Base-by-base conservation (phyloP, 108 stramenopile genomes). In the Cylindrotheca closterium region DNA sequence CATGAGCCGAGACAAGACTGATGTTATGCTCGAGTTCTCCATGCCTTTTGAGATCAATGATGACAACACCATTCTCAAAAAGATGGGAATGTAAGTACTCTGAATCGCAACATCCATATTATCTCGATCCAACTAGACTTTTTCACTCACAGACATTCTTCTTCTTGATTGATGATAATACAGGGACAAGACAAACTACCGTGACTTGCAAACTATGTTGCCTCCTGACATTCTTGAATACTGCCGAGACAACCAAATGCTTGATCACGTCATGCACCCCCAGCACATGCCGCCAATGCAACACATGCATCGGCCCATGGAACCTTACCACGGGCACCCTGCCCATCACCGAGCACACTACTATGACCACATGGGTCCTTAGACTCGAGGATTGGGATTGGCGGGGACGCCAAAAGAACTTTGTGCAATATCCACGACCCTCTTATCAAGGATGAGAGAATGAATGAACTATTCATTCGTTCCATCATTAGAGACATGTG, bases 11-110 rank as follows among this genome's bases (percentile, higher is more conserved):
- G 86, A 96, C 62, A 78, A 82, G 22, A 83, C 84, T 1, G 82
- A 91, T 64, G 94, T 97, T 63, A 92, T 79, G 73, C 96, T 97
- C 77, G 90, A 96, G 56, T 97, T 97, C 61, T 71, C 67, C 60
- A 65, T 75, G 64, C 88, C 94, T 18, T 97, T 96, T 77, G 95
- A 97, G 75, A 92, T 97, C 54, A 92, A 90, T 61, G 95, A 96
- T 71, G 97, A 96, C 77, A 95, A 93, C 70, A 92, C 93, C 25
- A 93, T 97, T 30, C 67, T 97, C 55, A 96, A 92, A 79, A 79
- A 84, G 61, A 76, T 97, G 56, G 91, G 86, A 61, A 73, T 96
- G 91, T 87, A 75, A 80, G 88, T 83, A 19, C 25, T 8, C 5
- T 22, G n/a, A 2, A 2, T 30, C 25, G 15, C 19, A 2, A 12